These are phyloP conservation scores for Liquidambar formosana DNA, from an alignment of 164 flowering plant genomes.

Conservation along the genomic window DNA sequence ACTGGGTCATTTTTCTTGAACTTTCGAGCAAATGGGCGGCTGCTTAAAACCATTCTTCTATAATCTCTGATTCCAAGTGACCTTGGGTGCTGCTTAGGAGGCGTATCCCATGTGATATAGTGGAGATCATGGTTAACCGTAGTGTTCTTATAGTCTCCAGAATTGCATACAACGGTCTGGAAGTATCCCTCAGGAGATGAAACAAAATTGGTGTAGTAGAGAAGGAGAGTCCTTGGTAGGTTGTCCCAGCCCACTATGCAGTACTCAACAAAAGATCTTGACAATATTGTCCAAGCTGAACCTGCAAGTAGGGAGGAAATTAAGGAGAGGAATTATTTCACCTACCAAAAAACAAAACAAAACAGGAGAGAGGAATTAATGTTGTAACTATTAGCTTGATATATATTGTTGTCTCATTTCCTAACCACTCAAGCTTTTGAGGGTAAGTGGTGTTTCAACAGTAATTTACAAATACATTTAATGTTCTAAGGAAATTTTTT, in stretches of 20 bases:
- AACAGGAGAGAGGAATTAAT: too few relatives aligned
- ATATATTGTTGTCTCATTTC: too few relatives aligned
- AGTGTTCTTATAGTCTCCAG: slow-evolving; percentile 63
- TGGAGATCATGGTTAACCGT: slow-evolving; percentile 88
- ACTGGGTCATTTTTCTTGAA: slow-evolving; percentile 63
- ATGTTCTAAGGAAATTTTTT: too few relatives aligned
- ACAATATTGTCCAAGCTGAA: slow-evolving; percentile 67
- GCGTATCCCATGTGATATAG: slow-evolving; percentile 86
- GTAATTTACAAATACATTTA: too few relatives aligned
- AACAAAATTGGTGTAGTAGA: slow-evolving; percentile 91
- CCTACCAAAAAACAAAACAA: too few relatives aligned
- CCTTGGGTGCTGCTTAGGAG: slow-evolving; percentile 92
- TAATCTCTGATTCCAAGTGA: slow-evolving; percentile 61
- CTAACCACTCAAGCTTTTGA: too few relatives aligned
- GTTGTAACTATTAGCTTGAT: too few relatives aligned
- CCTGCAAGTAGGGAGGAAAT: slow-evolving; percentile 29
- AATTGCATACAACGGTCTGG: slow-evolving; percentile 90
- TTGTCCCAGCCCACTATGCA: slow-evolving; percentile 85
- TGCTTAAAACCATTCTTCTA: slow-evolving; percentile 56
- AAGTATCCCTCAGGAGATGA: slow-evolving; percentile 95
- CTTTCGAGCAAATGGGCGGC: slow-evolving; percentile 78
- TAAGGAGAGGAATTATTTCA: too few relatives aligned
- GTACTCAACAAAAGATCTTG: slow-evolving; percentile 82
- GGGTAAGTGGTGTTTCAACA: too few relatives aligned
- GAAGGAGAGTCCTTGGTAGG: slow-evolving; percentile 84